Evolutionary conservation across 305 asterid genomes (phyloP), one percentile per base, ranked within the genome.

Genomic region (Fraxinus velutina): DNA sequence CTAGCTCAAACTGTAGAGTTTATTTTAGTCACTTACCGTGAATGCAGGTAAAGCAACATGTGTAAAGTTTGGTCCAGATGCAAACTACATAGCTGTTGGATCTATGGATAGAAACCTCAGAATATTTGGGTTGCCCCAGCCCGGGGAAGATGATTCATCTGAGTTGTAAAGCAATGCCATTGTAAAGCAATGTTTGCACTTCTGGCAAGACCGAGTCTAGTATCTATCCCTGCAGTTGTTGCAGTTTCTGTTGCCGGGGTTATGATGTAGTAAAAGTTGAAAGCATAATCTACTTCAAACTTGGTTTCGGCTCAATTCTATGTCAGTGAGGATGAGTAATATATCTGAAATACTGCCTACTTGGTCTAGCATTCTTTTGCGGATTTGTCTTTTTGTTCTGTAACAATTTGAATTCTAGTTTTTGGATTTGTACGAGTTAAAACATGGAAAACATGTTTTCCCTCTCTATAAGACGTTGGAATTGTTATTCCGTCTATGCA

Each of bases 71-170:
- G 99, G 99, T 13, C 88, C 94, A 1, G 97, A 95, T 86, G 97
- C 99, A 22, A 84, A 90, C 39, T 95, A 95, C 85, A 76, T 95
- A 22, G 99, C 99, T 27, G 97, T 91, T 75, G 99, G 99, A 79
- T 92, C 98, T 4, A 93, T 94, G 97, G 99, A 93, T 82, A 88
- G 98, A 77, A 92, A 95, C 88, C 92, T 93, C 22, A 88, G 98
- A 90, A 90, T 92, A 87, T 95, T 95, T 72, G 98, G 99, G 77
- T 86, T 91, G 79, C 98, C 75, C 10, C 21, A 30, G 73, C 73
- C 99, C 0, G 88, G 80, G 71, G 94, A 89, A 83, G 91, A 87
- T 24, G 91, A 79, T 57, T 81, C 90, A 47, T 70, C 83, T 1
- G 94, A 92, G 85, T 83, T 89, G 77, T 93, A 90, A 92, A 72